phyloP scores from a whole-genome alignment of 2,329 filamentous ascomycete genomes.

The Colletotrichum salicis region DNA sequence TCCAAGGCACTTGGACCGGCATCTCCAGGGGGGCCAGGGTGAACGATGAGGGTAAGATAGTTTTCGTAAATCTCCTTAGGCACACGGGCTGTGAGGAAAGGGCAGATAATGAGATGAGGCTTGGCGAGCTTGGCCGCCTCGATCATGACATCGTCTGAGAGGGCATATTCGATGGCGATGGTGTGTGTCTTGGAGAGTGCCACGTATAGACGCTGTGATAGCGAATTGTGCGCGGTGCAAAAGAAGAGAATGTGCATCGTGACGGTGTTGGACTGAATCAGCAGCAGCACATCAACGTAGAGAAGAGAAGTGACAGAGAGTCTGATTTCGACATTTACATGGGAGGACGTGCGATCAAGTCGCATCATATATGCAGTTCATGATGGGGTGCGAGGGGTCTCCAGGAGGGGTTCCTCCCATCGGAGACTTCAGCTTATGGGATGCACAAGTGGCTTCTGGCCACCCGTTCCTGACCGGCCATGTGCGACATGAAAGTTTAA shows the following conservation, averaged over 20 bases:
- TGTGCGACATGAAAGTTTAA: constrained; percentile 23
- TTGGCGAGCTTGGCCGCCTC: constrained; percentile 49
- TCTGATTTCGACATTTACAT: background rate
- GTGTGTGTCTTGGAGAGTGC: constrained; percentile 48
- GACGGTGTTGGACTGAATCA: background rate
- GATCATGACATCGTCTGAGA: constrained; percentile 47
- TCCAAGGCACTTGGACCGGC: constrained; percentile 54
- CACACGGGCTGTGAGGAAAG: constrained; percentile 52
- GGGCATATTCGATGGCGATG: constrained; percentile 52
- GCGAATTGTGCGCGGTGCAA: constrained; percentile 57
- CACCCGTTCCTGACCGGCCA: constrained; percentile 12
- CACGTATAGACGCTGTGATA: constrained; percentile 52
- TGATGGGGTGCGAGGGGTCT: background rate
- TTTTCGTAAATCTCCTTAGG: constrained; percentile 49
- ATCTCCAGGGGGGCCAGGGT: constrained; percentile 54
- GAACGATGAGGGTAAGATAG: constrained; percentile 52
- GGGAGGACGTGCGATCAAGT: constrained; percentile 9
- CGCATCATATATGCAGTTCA: constrained; percentile 24
- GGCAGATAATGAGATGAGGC: constrained; percentile 54
- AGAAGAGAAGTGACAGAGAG: background rate
- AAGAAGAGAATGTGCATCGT: constrained; percentile 54
- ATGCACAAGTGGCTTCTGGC: constrained; percentile 16
- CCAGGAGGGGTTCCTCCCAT: constrained; percentile 12
- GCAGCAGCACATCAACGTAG: background rate
- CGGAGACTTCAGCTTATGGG: constrained; percentile 17